Percentiles rank a stretch among this genome's conserved stretches.
These are phyloP conservation scores for Boletus subcaerulescens DNA, from an alignment of 768 basidiomycete species.

Conservation along the genomic window DNA sequence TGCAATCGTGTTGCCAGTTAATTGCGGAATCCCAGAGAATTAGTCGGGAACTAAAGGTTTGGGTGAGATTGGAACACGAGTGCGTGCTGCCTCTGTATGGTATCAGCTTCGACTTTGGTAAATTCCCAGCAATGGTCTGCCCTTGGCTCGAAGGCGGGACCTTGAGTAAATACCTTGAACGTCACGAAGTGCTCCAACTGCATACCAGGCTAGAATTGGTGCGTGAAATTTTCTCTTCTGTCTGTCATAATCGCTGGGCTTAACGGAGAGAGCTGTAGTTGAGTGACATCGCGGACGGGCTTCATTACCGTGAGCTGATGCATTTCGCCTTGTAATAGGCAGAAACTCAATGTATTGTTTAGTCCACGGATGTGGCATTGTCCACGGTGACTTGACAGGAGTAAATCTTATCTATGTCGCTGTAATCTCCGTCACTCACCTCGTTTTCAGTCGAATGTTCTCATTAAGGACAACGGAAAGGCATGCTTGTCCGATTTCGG, in stretches of 20 bases:
- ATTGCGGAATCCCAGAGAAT: conserved; percentile 4
- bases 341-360: not conserved
- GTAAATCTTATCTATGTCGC: conserved; percentile 20
- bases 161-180: conserved; percentile 22
- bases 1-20: not conserved
- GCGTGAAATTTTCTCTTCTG: not conserved
- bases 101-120: conserved; percentile 29
- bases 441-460: conserved; percentile 31
- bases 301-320: conserved; percentile 18
- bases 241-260: not conserved
- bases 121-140: conserved; percentile 32
- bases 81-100: conserved; percentile 30
- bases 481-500: conserved; percentile 38
- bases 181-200: conserved; percentile 4
- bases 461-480: conserved; percentile 31
- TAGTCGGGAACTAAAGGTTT: conserved; percentile 19
- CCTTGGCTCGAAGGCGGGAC: conserved; percentile 34
- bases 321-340: not conserved
- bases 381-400: conserved; percentile 47
- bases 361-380: conserved; percentile 28
- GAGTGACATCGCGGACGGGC: conserved; percentile 19
- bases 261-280: conserved; percentile 5
- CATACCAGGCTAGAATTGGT: conserved; percentile 14
- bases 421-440: not conserved
- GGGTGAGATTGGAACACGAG: conserved; percentile 28